Base-by-base conservation (phyloP, 2,329 filamentous ascomycete species). In the Pseudogymnoascus sp. region DNA sequence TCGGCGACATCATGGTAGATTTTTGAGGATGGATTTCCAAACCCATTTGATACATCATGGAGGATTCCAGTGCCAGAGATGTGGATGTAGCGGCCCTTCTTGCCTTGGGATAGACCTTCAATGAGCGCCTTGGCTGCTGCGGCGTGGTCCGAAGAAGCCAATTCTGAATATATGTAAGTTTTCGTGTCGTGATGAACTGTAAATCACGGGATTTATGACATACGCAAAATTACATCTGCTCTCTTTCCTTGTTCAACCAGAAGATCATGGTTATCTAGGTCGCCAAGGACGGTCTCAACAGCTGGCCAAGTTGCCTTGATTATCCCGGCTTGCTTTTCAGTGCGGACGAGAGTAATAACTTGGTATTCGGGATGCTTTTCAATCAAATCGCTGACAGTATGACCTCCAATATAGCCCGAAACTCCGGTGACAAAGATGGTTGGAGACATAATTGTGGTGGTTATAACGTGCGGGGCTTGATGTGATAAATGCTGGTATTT, bases 1-100 rank as follows among this genome's bases (percentile, higher is more conserved):
- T 75, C 75, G 4, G 76, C 72, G 64, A 76, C 72, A 60, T 82
- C 80, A 62, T 80, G 70, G 67, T 76, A 81, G 31, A 77, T 67
- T 58, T 77, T 78, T 55, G 77, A 69, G 4, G 72, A 72, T 2
- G 69, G 66, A 6, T 66, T 38, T 3, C 66, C 64, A 23, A 52
- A 33, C 1, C 65, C 65, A 19, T 14, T 61, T 12, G 39, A 41
- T 11, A 35, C 41, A 14, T 63, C 59, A 16, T 61, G 41, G 10
- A 63, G 43, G 12, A 41, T 60, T 2, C 62, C 66, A 37, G 63
- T 64, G 21, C 66, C 65, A 2, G 65, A 66, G n/a, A 67, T 52
- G 16, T 68, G 66, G 60, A 67, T 65, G 23, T 61, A 63, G 14
- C n/a, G 3, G 21, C 52, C 61, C 35, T 62, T 66, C 11, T 55